These are phyloP conservation scores for Leptographium lundbergii DNA, from an alignment of 2,329 filamentous ascomycete species.

Conservation along the genomic window DNA sequence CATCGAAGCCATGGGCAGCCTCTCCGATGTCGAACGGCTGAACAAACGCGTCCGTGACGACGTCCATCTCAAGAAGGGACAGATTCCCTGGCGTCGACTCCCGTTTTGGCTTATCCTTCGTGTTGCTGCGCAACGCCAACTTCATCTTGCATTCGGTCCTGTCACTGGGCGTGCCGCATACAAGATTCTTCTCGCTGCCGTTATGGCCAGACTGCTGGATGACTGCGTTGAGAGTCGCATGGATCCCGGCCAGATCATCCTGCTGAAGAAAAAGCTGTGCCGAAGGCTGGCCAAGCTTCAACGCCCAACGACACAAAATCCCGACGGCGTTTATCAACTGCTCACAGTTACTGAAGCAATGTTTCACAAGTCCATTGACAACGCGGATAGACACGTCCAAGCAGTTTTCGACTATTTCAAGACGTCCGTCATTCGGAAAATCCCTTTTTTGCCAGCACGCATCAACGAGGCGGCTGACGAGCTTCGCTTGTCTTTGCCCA, in stretches of 20 bases:
- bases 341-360: neutral
- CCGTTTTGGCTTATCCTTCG: conserved; percentile 51
- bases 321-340: neutral
- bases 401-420: conserved; percentile 29
- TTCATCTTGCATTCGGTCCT: conserved; percentile 27
- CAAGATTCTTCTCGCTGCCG: conserved; percentile 41
- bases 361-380: conserved; percentile 4
- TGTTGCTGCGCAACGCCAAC: conserved; percentile 40
- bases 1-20: conserved; percentile 38
- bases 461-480: conserved; percentile 18
- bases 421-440: conserved; percentile 18
- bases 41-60: conserved; percentile 51
- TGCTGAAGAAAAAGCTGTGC: conserved; percentile 36
- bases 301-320: neutral
- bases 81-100: conserved; percentile 48
- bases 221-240: conserved; percentile 17
- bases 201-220: conserved; percentile 33
- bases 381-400: conserved; percentile 19
- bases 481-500: conserved; percentile 24
- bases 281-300: conserved; percentile 47
- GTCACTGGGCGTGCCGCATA: conserved; percentile 35
- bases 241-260: conserved; percentile 21
- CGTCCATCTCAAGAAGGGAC: conserved; percentile 33
- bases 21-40: conserved; percentile 23
- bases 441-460: conserved; percentile 27